phyloP scores from a whole-genome alignment of 169 alveolate genomes.

The Eimeria brunetti region DNA sequence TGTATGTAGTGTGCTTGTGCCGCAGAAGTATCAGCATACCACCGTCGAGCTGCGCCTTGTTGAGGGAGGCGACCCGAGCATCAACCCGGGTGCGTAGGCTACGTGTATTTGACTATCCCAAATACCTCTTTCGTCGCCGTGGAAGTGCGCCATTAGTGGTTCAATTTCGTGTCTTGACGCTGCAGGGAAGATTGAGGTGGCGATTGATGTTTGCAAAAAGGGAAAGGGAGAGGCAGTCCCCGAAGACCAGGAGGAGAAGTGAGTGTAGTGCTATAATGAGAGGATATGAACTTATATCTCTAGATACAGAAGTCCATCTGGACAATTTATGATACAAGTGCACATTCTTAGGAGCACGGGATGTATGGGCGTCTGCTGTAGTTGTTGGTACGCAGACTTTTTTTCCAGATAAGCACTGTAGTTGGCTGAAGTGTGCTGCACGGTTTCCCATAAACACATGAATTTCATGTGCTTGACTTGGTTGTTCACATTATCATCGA shows the following conservation, averaged over 20 bases:
- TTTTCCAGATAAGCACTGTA: background rate
- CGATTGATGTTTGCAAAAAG: conserved; percentile 50
- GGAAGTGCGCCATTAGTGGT: background rate
- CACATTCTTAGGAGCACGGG: background rate
- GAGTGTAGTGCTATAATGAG: background rate
- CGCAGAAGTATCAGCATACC: conserved; percentile 53
- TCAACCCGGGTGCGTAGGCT: conserved; percentile 40
- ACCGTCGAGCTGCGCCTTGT: conserved; percentile 58
- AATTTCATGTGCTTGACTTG: background rate
- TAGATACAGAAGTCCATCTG: background rate
- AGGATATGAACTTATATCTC: background rate
- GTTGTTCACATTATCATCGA: background rate
- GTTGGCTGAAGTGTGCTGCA: background rate
- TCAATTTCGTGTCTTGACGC: background rate
- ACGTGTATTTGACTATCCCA: background rate
- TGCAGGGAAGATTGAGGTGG: conserved; percentile 49
- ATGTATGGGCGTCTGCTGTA: background rate
- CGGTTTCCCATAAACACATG: background rate
- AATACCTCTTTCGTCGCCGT: background rate
- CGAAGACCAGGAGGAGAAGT: conserved; percentile 51
- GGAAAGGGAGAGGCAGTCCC: conserved; percentile 55
- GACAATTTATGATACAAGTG: background rate
- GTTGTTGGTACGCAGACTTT: background rate
- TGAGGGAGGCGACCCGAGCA: conserved; percentile 61
- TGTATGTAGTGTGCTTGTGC: background rate